Percentiles rank a stretch among this genome's conserved stretches.
Conservation (phyloP, 2,329 filamentous ascomycete genomes). For the Trichoderma harzianum region DNA sequence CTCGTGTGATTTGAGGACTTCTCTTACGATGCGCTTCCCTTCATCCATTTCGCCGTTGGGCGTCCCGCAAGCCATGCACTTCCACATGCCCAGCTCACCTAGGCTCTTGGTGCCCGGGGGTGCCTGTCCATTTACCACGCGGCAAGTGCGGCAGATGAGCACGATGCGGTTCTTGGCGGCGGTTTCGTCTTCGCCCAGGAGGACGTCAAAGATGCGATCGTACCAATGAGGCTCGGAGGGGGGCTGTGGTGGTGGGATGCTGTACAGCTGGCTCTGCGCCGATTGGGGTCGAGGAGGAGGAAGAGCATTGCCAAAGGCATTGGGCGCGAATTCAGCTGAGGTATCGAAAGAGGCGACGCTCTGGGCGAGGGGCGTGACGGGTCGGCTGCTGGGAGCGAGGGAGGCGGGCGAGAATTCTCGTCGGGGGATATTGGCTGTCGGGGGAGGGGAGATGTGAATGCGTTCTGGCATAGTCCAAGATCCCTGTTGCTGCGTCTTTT, state of each 20-base stretch:
- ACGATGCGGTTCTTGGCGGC: slow-evolving; percentile 86
- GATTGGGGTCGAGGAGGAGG: slow-evolving; percentile 27
- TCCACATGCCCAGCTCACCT: slow-evolving; percentile 81
- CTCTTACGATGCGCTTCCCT: slow-evolving; percentile 66
- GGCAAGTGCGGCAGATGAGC: slow-evolving; percentile 77
- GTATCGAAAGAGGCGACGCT: slow-evolving; percentile 36
- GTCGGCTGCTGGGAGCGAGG: slow-evolving; percentile 17
- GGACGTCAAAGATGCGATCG: slow-evolving; percentile 84
- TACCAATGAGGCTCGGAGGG: slow-evolving; percentile 71
- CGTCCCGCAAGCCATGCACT: slow-evolving; percentile 78
- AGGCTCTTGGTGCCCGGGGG: slow-evolving; percentile 77
- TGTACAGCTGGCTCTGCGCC: slow-evolving; percentile 19
- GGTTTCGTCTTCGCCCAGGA: slow-evolving; percentile 93
- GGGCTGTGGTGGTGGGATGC: neutral
- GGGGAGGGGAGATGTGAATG: slow-evolving; percentile 54
- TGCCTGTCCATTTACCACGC: slow-evolving; percentile 92
- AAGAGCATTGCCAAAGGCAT: slow-evolving; percentile 44
- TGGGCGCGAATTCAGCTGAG: slow-evolving; percentile 69
- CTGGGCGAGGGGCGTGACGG: neutral
- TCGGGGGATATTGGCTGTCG: slow-evolving; percentile 58
- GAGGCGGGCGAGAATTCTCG: slow-evolving; percentile 27
- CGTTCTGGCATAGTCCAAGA: slow-evolving; percentile 30
- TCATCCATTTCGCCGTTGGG: slow-evolving; percentile 82
- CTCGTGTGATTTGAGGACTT: slow-evolving; percentile 45
- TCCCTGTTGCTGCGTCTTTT: slow-evolving; percentile 12